Conservation (phyloP, 1,284 basidiomycete genomes). For the Limonomyces culmigenus region DNA sequence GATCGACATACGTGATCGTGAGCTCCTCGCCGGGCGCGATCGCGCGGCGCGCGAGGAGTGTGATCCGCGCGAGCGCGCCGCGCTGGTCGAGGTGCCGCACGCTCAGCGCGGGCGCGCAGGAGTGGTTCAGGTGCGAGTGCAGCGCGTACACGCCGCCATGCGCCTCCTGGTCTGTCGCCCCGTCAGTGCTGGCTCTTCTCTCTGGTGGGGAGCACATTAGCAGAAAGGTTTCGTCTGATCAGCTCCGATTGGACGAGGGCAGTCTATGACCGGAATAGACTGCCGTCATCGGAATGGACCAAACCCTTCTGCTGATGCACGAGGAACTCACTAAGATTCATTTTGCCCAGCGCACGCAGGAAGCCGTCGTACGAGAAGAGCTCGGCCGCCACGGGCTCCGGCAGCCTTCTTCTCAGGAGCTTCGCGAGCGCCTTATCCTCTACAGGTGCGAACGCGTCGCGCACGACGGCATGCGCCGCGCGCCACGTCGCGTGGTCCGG, state of each 20-base stretch:
- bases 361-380: conserved; percentile 67
- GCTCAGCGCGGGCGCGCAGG: conserved; percentile 63
- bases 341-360: conserved; percentile 57
- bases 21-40: conserved; percentile 64
- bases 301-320: no score
- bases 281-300: no score
- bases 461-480: no score
- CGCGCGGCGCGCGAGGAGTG: conserved; percentile 45
- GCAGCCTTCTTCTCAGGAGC: conserved; percentile 38
- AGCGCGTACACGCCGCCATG: conserved; percentile 78
- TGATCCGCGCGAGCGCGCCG: conserved; percentile 48
- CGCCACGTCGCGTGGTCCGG: no score
- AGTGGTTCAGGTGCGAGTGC: conserved; percentile 80
- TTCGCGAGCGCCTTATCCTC: conserved; percentile 41
- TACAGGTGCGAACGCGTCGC: no score
- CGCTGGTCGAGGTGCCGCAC: conserved; percentile 55
- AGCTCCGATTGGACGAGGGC: no score
- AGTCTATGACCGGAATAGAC: no score
- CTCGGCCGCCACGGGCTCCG: conserved; percentile 29
- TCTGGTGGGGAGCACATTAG: no score
- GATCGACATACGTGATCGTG: conserved; percentile 59
- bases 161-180: conserved; percentile 52
- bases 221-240: no score
- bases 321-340: conserved; percentile 55
- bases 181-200: conserved; percentile 2